Base-by-base conservation (phyloP, 1,284 basidiomycete genomes). In the Apiotrichum domesticum region DNA sequence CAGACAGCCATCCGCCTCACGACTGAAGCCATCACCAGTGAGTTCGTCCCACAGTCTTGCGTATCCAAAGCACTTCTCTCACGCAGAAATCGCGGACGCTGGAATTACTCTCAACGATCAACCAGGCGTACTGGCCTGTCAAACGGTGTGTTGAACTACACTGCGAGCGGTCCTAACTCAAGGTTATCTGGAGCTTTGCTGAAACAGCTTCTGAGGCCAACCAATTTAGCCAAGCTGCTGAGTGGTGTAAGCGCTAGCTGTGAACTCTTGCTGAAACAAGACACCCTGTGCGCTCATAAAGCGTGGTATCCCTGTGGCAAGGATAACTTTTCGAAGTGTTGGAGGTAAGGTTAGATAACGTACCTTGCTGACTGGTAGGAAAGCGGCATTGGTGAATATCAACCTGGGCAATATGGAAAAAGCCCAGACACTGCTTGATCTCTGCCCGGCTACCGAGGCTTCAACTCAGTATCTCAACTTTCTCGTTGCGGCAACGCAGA, bases 401-500 rank as follows among this genome's bases (percentile, higher is more conserved):
- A 41, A 59, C 32, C 47, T 35, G 0, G 51, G 44, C 4, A 52
- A 56, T 6, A 33, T 46, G 1, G 47, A 11, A 0, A n/a, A 21
- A 8, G 58, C 58, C 2, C 42, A 46, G 11, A 41, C 37, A 4
- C 54, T 51, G 14, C 46, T 63, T 2, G 35, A 56, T 15, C 33
- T 50, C 10, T 63, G 59, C 45, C 47, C 61, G 0, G 29, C 55
- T 0, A 35, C 39, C 1, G 63, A 63, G 21, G 61, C 63, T 2
- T 39, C 61, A 0, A 65, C 62, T 0, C 63, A 65, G 33, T 63
- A 65, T 39, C 59, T 65, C 5, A 35, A 37, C 29, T 65, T 63
- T 35, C 54, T 65, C 2, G 33, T 57, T 3, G 63, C 63, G 2
- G 44, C 46, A 1, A 35, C 47, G 7, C 34, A 54, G 42, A 50